Percentiles rank a stretch among this genome's conserved stretches.
phyloP scores from a whole-genome alignment of 73 alveolate genomes.

The Symbiodinium pilosum region DNA sequence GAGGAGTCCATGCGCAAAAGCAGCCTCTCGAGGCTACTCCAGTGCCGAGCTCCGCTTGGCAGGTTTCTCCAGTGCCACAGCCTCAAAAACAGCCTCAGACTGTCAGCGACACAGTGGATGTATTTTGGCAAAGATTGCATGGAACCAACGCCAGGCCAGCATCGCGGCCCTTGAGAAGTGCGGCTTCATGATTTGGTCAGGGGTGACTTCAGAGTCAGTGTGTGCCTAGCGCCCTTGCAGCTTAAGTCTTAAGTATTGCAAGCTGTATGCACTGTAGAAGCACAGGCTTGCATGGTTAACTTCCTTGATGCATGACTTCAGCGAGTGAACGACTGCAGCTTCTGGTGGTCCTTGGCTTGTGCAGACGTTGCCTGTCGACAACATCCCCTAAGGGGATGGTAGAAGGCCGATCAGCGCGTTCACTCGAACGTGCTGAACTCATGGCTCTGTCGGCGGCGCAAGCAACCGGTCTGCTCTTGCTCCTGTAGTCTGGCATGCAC shows the following conservation, averaged over 20 bases:
- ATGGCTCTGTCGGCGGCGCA: not conserved
- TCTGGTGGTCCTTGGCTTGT: not conserved
- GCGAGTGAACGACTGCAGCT: too few relatives aligned
- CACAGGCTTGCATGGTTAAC: too few relatives aligned
- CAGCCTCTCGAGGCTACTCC: slow-evolving; percentile 56
- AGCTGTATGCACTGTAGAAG: too few relatives aligned
- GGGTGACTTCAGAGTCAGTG: too few relatives aligned
- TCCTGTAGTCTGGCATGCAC: not conserved
- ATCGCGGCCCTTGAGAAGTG: slow-evolving; percentile 72
- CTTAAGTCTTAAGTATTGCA: too few relatives aligned
- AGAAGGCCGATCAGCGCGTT: not conserved
- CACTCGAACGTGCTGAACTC: not conserved
- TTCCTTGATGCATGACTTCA: too few relatives aligned
- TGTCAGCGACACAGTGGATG: too few relatives aligned
- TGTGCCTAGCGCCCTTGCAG: too few relatives aligned
- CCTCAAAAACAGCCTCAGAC: not conserved
- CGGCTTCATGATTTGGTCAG: too few relatives aligned
- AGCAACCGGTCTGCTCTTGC: not conserved
- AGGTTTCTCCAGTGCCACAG: slow-evolving; percentile 55
- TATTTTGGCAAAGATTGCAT: too few relatives aligned
- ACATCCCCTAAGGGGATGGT: slow-evolving; percentile 19
- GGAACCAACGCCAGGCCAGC: slow-evolving; percentile 61
- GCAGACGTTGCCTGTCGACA: not conserved
- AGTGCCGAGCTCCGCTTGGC: slow-evolving; percentile 81
- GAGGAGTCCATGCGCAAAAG: too few relatives aligned